These are phyloP conservation scores for Triadica sebifera DNA, from an alignment of 345 rosid genomes.

Conservation along the genomic window DNA sequence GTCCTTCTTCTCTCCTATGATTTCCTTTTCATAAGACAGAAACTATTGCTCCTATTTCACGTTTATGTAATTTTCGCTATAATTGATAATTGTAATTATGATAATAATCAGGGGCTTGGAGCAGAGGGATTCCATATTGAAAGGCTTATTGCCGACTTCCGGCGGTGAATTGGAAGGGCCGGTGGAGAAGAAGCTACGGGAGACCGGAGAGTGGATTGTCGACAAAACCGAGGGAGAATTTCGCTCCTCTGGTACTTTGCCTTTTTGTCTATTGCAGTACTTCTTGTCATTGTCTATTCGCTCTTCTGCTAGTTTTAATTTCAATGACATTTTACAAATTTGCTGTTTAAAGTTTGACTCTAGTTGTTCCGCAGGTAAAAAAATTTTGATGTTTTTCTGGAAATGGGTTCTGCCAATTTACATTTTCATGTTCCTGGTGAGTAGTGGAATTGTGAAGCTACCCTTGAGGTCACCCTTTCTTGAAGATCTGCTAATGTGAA, in stretches of 20 bases:
- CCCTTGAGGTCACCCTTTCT: constrained; percentile 56
- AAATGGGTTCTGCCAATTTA: constrained; percentile 66
- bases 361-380: constrained; percentile 7
- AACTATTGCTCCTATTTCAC: too few relatives aligned
- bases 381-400: constrained; percentile 41
- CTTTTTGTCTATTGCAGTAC: not conserved
- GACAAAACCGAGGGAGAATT: constrained; percentile 43
- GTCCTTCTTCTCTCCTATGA: too few relatives aligned
- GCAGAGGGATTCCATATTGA: constrained; percentile 38
- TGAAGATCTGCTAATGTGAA: constrained; percentile 65
- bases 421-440: constrained; percentile 54
- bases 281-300: not conserved
- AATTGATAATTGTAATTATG: too few relatives aligned
- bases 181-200: constrained; percentile 63
- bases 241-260: constrained; percentile 52
- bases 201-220: constrained; percentile 65
- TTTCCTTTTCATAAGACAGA: too few relatives aligned
- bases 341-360: not conserved
- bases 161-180: constrained; percentile 47
- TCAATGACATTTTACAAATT: too few relatives aligned
- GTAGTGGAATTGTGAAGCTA: constrained; percentile 56
- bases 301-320: not conserved
- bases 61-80: too few relatives aligned
- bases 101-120: constrained; percentile 42
- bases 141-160: constrained; percentile 46